Conservation (phyloP, 164 flowering plant genomes). For the Liriodendron chinense region DNA sequence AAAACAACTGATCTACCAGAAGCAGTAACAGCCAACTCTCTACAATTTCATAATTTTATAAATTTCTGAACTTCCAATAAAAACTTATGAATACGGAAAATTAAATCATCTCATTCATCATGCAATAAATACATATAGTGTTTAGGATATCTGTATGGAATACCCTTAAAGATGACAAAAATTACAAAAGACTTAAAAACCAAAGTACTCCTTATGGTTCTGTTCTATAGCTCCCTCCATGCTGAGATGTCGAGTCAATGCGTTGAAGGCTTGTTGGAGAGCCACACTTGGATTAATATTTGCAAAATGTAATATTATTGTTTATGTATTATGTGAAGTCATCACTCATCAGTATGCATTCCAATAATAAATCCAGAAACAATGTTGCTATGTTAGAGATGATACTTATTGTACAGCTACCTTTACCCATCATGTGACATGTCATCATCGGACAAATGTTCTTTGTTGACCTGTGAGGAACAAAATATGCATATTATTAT, state of each 20-base stretch:
- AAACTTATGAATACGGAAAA: background rate
- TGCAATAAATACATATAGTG: background rate
- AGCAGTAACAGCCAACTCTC: too few species aligned
- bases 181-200: background rate
- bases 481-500: too few species aligned
- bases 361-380: too few species aligned
- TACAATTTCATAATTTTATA: too few species aligned
- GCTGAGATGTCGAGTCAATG: background rate
- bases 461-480: too few species aligned
- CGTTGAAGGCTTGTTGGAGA: background rate
- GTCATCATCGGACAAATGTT: too few species aligned
- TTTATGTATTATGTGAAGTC: background rate
- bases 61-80: background rate
- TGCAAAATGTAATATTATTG: background rate
- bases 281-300: background rate
- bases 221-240: background rate
- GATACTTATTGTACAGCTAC: too few species aligned
- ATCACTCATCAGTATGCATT: background rate
- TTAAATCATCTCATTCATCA: background rate
- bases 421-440: too few species aligned
- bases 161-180: too few species aligned
- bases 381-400: too few species aligned
- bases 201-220: background rate
- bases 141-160: background rate
- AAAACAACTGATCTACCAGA: too few species aligned